These are phyloP conservation scores for Babesia caballi DNA, from an alignment of 169 alveolate genomes.

Conservation along the genomic window DNA sequence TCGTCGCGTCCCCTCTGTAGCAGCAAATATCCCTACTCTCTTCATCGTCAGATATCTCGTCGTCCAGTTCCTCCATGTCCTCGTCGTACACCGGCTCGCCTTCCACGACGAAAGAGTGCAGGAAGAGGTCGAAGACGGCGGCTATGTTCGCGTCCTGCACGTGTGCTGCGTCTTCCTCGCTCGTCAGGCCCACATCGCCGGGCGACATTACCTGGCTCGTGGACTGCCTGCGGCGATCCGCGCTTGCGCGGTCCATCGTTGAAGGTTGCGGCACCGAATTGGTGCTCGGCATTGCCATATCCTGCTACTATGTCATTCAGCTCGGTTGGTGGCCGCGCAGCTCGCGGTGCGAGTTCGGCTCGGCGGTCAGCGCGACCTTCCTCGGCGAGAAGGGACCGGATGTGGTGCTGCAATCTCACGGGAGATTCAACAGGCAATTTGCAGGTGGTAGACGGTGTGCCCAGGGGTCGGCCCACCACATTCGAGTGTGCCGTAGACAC, in stretches of 20 bases:
- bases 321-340: not conserved
- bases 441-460: too few relatives aligned
- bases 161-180: constrained; percentile 71
- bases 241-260: not conserved
- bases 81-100: constrained; percentile 22
- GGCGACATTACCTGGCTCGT: constrained; percentile 7
- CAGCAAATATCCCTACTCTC: constrained; percentile 46
- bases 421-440: too few relatives aligned
- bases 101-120: constrained; percentile 54
- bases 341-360: not conserved
- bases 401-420: too few relatives aligned
- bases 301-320: not conserved
- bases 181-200: constrained; percentile 32
- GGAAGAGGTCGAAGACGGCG: constrained; percentile 71
- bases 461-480: not conserved
- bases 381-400: too few relatives aligned
- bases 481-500: not conserved
- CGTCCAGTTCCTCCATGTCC: constrained; percentile 53
- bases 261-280: not conserved
- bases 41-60: constrained; percentile 62
- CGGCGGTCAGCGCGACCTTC: constrained; percentile 7
- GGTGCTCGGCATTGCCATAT: not conserved
- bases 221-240: not conserved
- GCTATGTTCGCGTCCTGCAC: constrained; percentile 79
- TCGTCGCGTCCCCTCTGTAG: constrained; percentile 46